Evolutionary conservation across 495 filamentous ascomycete genomes (phyloP).

Genomic region (Opeltia flavorubescens): DNA sequence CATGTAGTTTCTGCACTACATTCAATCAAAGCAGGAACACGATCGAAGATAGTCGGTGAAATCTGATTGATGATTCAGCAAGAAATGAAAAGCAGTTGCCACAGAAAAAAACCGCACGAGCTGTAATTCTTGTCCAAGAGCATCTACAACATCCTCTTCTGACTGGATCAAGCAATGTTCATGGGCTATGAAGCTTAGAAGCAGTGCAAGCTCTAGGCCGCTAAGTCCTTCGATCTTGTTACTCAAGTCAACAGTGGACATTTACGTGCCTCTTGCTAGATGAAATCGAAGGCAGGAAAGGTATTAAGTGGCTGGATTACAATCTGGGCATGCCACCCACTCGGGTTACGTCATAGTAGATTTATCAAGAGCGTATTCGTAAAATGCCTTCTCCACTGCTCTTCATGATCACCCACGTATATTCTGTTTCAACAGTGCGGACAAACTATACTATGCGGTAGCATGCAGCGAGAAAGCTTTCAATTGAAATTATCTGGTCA

Average conservation of each 20-base stretch:
- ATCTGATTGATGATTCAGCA: constrained; percentile 31
- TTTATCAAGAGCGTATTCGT: too few relatives aligned
- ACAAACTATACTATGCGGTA: too few relatives aligned
- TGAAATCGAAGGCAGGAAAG: background rate
- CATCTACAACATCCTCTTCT: constrained; percentile 42
- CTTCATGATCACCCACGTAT: too few relatives aligned
- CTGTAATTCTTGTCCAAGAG: constrained; percentile 55
- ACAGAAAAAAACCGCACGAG: constrained; percentile 32
- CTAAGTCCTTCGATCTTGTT: constrained; percentile 58
- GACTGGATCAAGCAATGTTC: constrained; percentile 84
- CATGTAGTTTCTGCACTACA: constrained; percentile 59
- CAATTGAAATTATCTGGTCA: background rate
- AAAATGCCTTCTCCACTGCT: too few relatives aligned
- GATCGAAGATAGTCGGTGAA: constrained; percentile 53
- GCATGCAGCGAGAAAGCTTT: too few relatives aligned
- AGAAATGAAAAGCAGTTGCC: background rate
- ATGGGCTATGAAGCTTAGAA: constrained; percentile 62
- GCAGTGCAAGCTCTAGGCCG: constrained; percentile 75
- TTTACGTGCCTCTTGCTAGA: constrained; percentile 22
- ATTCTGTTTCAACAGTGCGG: too few relatives aligned
- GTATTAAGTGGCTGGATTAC: background rate
- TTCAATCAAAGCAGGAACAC: constrained; percentile 50
- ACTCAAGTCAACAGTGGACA: constrained; percentile 47
- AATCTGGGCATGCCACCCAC: too few relatives aligned
- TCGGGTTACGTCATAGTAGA: too few relatives aligned